Base-by-base conservation (phyloP, 2,329 filamentous ascomycete genomes). In the Fusarium graminum region DNA sequence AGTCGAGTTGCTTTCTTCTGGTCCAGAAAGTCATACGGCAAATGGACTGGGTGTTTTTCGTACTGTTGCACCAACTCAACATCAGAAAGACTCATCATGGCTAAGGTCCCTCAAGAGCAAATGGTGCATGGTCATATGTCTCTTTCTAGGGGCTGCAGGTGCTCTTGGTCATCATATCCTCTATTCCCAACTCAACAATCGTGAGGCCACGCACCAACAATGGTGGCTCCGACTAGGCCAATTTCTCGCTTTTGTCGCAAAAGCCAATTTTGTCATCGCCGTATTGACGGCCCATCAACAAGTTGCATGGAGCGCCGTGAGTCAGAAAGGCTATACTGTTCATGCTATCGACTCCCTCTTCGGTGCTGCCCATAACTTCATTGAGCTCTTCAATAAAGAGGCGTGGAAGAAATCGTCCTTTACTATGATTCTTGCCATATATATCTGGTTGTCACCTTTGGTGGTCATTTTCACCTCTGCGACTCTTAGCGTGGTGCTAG, bases 381-480 rank as follows among this genome's bases (percentile, higher is more conserved):
- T 44, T 11, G 64, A 66, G 29, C 45, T 70, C 1, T 66, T 70
- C 11, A 68, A 59, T 16, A 49, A 14, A 14, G 68, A 70, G 12
- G 67, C 68, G 7, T 70, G 67, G 67, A 60, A 32, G 6, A 68
- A 63, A 26, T 63, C 67, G 3, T 52, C 52, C 7, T 45, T 68
- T 2, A 50, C 51, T 34, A 70, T 70, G 67, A 47, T 61, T 8
- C 41, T 70, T 2, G 65, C 67, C 6, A 56, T 70, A 17, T 70
- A 66, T 16, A 45, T 70, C 14, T 70, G 64, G 68, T 40, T 60
- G 0, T 68, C 57, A 7, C 68, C 67, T 3, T 25, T 60, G 0
- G 64, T 70, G 4, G 55, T 70, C 11, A 70, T 70, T 11, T 70
- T 70, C 14, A 58, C 68, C 1, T 70, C 68, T 0, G 64, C 67